These are phyloP conservation scores for Alternaria longipes DNA, from an alignment of 2,329 filamentous ascomycete genomes.

Conservation along the genomic window DNA sequence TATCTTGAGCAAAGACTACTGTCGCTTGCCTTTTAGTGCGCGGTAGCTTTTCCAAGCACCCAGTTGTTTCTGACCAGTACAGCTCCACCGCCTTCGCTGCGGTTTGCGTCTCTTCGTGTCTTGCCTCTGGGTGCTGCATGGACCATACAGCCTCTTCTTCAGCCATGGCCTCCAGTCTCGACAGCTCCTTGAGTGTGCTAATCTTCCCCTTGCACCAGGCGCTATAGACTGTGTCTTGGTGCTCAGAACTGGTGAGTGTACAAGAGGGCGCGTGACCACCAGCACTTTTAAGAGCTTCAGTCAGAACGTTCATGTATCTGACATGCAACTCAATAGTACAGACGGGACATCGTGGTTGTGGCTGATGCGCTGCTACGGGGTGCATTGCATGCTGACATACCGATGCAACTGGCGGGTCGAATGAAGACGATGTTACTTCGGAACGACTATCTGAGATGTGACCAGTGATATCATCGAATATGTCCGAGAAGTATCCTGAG, in stretches of 20 bases:
- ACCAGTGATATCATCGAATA: constrained; percentile 35
- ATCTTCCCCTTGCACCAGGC: constrained; percentile 40
- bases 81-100: constrained; percentile 35
- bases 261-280: constrained; percentile 33
- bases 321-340: constrained; percentile 39
- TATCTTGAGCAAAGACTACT: constrained; percentile 33
- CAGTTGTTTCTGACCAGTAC: constrained; percentile 35
- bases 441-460: constrained; percentile 21
- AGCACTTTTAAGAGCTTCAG: constrained; percentile 31
- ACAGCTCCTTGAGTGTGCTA: constrained; percentile 29
- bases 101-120: constrained; percentile 28
- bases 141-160: constrained; percentile 32
- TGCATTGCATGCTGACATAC: constrained; percentile 38
- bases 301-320: constrained; percentile 35
- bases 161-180: constrained; percentile 31
- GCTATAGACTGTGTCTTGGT: constrained; percentile 33
- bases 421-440: neutral
- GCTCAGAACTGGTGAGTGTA: constrained; percentile 30
- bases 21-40: constrained; percentile 16
- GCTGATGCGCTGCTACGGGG: constrained; percentile 22
- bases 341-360: constrained; percentile 36
- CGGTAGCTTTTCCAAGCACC: constrained; percentile 6
- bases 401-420: constrained; percentile 24
- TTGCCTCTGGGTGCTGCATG: constrained; percentile 18
- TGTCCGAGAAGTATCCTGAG: constrained; percentile 44